Percentiles rank a stretch among this genome's conserved stretches.
These are phyloP conservation scores for Blastobotrys chiropterorum DNA, from an alignment of 805 yeast species.

Conservation along the genomic window DNA sequence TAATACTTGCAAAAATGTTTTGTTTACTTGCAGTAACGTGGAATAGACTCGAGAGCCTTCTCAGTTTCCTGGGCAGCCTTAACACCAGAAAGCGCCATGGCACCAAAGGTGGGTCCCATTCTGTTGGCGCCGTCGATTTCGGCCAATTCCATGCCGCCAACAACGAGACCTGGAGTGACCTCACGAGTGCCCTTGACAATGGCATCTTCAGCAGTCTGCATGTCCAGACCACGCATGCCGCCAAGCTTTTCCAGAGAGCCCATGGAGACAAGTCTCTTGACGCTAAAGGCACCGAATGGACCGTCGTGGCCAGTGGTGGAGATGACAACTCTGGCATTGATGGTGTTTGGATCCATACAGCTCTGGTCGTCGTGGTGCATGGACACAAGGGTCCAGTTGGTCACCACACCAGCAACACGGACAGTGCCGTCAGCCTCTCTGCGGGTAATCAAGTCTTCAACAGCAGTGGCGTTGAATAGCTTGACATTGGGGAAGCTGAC, in stretches of 20 bases:
- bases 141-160: slow-evolving; percentile 75
- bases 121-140: slow-evolving; percentile 73
- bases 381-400: slow-evolving; percentile 76
- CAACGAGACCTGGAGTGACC: slow-evolving; percentile 54
- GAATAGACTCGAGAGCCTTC: slow-evolving; percentile 1
- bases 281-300: slow-evolving; percentile 75
- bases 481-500: slow-evolving; percentile 67
- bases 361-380: slow-evolving; percentile 71
- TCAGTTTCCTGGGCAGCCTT: slow-evolving; percentile 55
- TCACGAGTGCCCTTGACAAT: slow-evolving; percentile 66
- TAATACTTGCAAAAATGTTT: too few species aligned
- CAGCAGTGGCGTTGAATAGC: slow-evolving; percentile 74
- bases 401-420: slow-evolving; percentile 72
- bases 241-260: slow-evolving; percentile 45
- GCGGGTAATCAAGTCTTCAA: slow-evolving; percentile 73
- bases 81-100: slow-evolving; percentile 73
- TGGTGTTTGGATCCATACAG: slow-evolving; percentile 79
- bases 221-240: slow-evolving; percentile 74
- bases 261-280: slow-evolving; percentile 56
- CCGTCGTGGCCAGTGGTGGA: slow-evolving; percentile 81
- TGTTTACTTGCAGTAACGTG: neutral
- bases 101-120: slow-evolving; percentile 83
- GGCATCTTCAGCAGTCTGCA: slow-evolving; percentile 71
- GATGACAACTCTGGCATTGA: slow-evolving; percentile 56
- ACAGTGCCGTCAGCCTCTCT: slow-evolving; percentile 51